Evolutionary conservation across 768 basidiomycete species (phyloP).

Genomic region (Russula olivacea): DNA sequence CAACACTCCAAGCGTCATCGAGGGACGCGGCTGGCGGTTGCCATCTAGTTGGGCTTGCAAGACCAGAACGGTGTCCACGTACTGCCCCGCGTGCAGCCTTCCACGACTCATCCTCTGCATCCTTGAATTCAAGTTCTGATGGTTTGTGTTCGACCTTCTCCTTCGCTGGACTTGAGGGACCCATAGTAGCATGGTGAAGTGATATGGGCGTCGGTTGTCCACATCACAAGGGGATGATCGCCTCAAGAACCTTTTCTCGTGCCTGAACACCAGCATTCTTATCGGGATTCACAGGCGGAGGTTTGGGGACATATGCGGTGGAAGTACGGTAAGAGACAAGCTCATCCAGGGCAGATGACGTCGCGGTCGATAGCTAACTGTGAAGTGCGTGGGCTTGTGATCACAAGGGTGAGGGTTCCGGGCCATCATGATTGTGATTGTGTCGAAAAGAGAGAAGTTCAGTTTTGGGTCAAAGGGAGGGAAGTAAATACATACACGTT

Average conservation of each 20-base stretch:
- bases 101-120: slow-evolving; percentile 29
- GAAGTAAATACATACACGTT: too few species aligned
- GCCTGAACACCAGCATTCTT: slow-evolving; percentile 58
- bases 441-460: too few species aligned
- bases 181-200: slow-evolving; percentile 25
- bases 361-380: slow-evolving; percentile 26
- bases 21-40: neutral
- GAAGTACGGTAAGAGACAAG: slow-evolving; percentile 38
- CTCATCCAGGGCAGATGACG: slow-evolving; percentile 34
- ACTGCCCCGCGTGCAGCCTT: slow-evolving; percentile 21
- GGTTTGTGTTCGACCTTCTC: slow-evolving; percentile 15
- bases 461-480: too few species aligned
- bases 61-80: slow-evolving; percentile 25
- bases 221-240: slow-evolving; percentile 72
- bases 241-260: slow-evolving; percentile 74
- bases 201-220: slow-evolving; percentile 46
- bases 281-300: slow-evolving; percentile 27
- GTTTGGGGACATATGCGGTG: slow-evolving; percentile 17
- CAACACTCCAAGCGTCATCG: slow-evolving; percentile 22
- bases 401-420: too few species aligned
- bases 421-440: too few species aligned
- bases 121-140: slow-evolving; percentile 29
- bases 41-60: slow-evolving; percentile 23
- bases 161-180: slow-evolving; percentile 30
- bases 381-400: too few species aligned